Base-by-base conservation (phyloP, 257 asterid species). In the Nicotiana attenuata region DNA sequence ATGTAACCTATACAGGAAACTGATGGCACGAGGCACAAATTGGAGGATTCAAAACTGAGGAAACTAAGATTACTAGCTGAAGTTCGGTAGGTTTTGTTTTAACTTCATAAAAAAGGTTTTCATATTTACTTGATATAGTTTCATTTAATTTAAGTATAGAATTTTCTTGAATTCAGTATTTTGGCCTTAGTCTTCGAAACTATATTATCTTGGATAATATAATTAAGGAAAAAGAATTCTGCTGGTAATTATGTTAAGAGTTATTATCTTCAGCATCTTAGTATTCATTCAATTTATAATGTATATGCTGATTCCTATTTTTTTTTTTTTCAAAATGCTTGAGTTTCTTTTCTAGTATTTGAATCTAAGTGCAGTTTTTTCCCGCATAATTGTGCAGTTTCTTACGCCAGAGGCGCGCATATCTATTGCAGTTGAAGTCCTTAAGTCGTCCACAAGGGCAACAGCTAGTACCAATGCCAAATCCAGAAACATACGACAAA, bases 61-160 rank as follows among this genome's bases (percentile, higher is more conserved):
- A 91, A 88, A 86, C 82, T 77, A 80, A 86, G 83, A 7, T 91
- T 92, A 61, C 89, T 90, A 65, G 98, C 94, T 81, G 97, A 95
- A 93, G 94, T 95, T 85, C 81, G 97, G 98, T 95, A 90, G 80
- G 93, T 50, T 47, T 41, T 28, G 29, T 31, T 41, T 73, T 1
- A 14, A 45, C 78, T 60, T 14, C 13, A 45, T 73, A 20, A 47
- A 47, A 41, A 73, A 24, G 2, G 22, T 14, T 52, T 71, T 45
- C 13, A 22, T 71, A 71, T 45, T 45, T 17, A 45, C 55, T 71
- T 71, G 78, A 45, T 68, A 19, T 71, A 20, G 78, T 41, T 69
- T 22, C 20, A 69, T 41, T 45, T 71, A 22, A 7, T 45, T 71
- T 71, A 13, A 29, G 22, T 52, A 14, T 13, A 71, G 38, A 1